A percentile compares a stretch with the other conserved stretches of the same genome.
Conservation (phyloP, 805 yeast genomes). For the Yamadazyma sp. region DNA sequence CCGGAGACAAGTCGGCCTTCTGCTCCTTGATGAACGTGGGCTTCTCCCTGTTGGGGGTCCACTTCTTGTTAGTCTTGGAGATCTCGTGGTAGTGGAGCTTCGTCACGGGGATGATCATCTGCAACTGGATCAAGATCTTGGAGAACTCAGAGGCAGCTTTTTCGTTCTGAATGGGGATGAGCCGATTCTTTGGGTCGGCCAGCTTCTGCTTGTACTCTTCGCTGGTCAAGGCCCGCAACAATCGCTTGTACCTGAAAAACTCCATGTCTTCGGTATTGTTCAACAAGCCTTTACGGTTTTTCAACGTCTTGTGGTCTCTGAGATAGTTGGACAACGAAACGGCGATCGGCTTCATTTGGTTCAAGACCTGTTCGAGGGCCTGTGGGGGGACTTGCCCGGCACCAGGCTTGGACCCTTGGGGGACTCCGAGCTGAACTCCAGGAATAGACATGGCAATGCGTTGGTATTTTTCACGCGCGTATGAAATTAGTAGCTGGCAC, state of each 20-base stretch:
- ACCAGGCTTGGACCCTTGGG: slow-evolving; percentile 10
- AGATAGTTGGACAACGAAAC: slow-evolving; percentile 69
- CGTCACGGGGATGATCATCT: slow-evolving; percentile 70
- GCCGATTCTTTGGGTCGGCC: slow-evolving; percentile 43
- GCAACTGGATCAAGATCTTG: slow-evolving; percentile 66
- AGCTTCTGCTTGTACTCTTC: slow-evolving; percentile 63
- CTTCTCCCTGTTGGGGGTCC: slow-evolving; percentile 59
- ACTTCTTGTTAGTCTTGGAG: slow-evolving; percentile 48
- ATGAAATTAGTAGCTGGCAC: neutral
- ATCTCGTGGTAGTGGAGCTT: slow-evolving; percentile 72
- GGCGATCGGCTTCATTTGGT: slow-evolving; percentile 49
- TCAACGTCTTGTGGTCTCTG: slow-evolving; percentile 63
- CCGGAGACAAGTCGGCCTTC: slow-evolving; percentile 60
- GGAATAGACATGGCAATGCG: slow-evolving; percentile 19
- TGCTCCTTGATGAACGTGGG: slow-evolving; percentile 60
- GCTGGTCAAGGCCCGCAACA: slow-evolving; percentile 71
- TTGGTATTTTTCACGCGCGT: slow-evolving; percentile 2
- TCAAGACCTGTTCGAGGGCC: slow-evolving; percentile 13
- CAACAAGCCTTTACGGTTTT: slow-evolving; percentile 78
- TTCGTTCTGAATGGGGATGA: slow-evolving; percentile 46
- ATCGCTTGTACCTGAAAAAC: slow-evolving; percentile 85
- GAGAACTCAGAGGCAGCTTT: slow-evolving; percentile 63
- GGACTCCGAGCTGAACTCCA: slow-evolving; percentile 16
- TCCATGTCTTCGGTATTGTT: slow-evolving; percentile 68
- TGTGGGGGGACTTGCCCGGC: slow-evolving; percentile 8